Evolutionary conservation across 2,329 filamentous ascomycete species (phyloP).

Genomic region (Cryoendolithus antarcticus): DNA sequence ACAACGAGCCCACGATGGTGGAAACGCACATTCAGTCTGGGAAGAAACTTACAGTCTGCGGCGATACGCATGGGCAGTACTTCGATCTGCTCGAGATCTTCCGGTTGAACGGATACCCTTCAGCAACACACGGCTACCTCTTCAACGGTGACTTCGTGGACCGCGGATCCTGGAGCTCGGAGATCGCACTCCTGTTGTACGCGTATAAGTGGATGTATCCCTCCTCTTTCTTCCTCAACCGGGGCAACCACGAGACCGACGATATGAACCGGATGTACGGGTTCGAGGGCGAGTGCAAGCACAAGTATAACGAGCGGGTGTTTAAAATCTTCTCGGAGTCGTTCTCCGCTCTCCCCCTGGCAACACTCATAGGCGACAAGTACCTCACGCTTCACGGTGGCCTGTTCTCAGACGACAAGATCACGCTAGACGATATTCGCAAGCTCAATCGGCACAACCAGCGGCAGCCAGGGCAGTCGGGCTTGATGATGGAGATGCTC

Average conservation of each 20-base stretch:
- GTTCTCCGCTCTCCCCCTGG: slow-evolving; percentile 85
- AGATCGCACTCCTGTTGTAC: slow-evolving; percentile 86
- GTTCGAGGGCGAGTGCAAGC: slow-evolving; percentile 95
- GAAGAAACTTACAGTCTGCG: slow-evolving; percentile 79
- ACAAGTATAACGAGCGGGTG: slow-evolving; percentile 89
- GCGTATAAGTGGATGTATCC: slow-evolving; percentile 95
- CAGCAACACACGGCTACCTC: slow-evolving; percentile 79
- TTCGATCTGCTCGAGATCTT: slow-evolving; percentile 97
- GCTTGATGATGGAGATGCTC: slow-evolving; percentile 99
- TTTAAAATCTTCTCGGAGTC: slow-evolving; percentile 98
- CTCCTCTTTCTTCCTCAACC: slow-evolving; percentile 73
- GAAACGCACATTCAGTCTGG: slow-evolving; percentile 72
- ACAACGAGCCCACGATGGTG: slow-evolving; percentile 92
- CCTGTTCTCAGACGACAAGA: slow-evolving; percentile 88
- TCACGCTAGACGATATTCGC: slow-evolving; percentile 84
- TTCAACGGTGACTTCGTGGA: slow-evolving; percentile 99
- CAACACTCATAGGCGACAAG: slow-evolving; percentile 81
- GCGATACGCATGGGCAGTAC: slow-evolving; percentile 96
- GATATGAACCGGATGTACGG: slow-evolving; percentile 99
- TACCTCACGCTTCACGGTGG: slow-evolving; percentile 90
- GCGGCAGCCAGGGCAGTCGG: slow-evolving; percentile 81
- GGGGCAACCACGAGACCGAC: slow-evolving; percentile 94
- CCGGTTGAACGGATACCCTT: slow-evolving; percentile 73
- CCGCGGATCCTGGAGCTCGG: slow-evolving; percentile 93
- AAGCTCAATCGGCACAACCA: slow-evolving; percentile 86